phyloP scores from a whole-genome alignment of 2,329 filamentous ascomycete species.

The Botrytis cinerea region DNA sequence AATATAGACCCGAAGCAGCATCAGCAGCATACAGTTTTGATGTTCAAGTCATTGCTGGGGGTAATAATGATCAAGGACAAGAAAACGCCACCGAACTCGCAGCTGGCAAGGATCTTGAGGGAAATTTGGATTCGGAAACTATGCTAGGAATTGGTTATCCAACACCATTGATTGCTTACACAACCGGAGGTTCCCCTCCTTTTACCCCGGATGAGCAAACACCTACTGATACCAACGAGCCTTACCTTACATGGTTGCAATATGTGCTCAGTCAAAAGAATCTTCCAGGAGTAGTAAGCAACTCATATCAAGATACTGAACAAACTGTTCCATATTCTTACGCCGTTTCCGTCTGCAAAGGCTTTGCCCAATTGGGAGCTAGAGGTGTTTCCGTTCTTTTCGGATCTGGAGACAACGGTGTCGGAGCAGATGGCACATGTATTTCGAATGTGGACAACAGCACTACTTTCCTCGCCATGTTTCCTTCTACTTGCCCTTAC shows the following conservation, averaged over 20 bases:
- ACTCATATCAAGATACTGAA: conserved; percentile 61
- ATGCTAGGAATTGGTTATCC: conserved; percentile 56
- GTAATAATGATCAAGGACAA: conserved; percentile 27
- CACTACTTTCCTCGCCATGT: conserved; percentile 58
- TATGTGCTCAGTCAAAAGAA: conserved; percentile 49
- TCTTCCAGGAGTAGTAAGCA: conserved; percentile 57
- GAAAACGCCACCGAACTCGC: conserved; percentile 26
- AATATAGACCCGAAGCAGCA: conserved; percentile 32
- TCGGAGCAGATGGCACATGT: conserved; percentile 42
- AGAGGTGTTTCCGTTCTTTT: conserved; percentile 55
- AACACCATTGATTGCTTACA: conserved; percentile 54
- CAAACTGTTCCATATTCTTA: conserved; percentile 54
- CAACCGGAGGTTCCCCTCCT: conserved; percentile 56
- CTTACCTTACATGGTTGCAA: conserved; percentile 57
- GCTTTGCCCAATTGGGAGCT: conserved; percentile 54
- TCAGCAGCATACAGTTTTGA: conserved; percentile 24
- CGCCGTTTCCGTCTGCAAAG: conserved; percentile 53
- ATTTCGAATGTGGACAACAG: conserved; percentile 58
- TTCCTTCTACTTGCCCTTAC: conserved; percentile 67
- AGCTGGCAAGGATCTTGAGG: conserved; percentile 45
- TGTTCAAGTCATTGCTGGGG: conserved; percentile 23
- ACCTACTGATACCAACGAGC: conserved; percentile 48
- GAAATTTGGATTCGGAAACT: conserved; percentile 58
- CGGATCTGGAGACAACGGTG: conserved; percentile 54
- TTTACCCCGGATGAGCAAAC: conserved; percentile 49